A percentile compares a stretch with the other conserved stretches of the same genome.
Conservation (phyloP, 2,329 filamentous ascomycete species). For the Cylindrodendrum hubeiense region DNA sequence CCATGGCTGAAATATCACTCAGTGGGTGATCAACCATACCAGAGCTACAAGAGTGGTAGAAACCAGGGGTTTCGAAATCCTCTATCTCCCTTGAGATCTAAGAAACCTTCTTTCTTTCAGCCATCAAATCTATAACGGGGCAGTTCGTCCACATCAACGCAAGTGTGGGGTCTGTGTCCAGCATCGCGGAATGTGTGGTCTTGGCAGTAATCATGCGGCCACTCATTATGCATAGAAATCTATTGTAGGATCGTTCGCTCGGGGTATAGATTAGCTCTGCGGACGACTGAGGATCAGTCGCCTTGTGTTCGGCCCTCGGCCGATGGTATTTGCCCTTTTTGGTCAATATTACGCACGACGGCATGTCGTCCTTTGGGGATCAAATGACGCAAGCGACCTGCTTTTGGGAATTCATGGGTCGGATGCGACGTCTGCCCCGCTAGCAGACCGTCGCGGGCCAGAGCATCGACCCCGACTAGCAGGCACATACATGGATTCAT, state of each 20-base stretch:
- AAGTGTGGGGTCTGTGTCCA: neutral
- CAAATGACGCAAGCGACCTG: conserved; percentile 39
- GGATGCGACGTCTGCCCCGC: conserved; percentile 26
- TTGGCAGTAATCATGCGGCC: neutral
- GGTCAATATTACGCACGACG: conserved; percentile 9
- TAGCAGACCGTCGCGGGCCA: conserved; percentile 1
- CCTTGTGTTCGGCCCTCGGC: conserved; percentile 22
- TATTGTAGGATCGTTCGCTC: neutral
- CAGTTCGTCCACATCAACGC: neutral
- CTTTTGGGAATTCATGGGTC: conserved; percentile 24
- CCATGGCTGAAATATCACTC: neutral
- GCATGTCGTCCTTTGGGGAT: conserved; percentile 37
- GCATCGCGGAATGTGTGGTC: neutral
- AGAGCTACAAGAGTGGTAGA: too few species aligned
- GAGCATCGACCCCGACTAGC: conserved; percentile 16
- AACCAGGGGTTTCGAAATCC: too few species aligned
- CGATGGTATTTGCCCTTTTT: conserved; percentile 33
- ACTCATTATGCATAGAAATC: neutral
- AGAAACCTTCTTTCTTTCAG: neutral
- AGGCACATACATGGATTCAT: neutral
- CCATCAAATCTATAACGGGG: neutral
- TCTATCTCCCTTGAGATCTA: neutral
- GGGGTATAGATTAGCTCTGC: conserved; percentile 2
- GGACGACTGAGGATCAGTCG: neutral
- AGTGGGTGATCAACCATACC: too few species aligned